Evolutionary conservation across 495 filamentous ascomycete genomes (phyloP).

Genomic region (Parathielavia appendiculata): DNA sequence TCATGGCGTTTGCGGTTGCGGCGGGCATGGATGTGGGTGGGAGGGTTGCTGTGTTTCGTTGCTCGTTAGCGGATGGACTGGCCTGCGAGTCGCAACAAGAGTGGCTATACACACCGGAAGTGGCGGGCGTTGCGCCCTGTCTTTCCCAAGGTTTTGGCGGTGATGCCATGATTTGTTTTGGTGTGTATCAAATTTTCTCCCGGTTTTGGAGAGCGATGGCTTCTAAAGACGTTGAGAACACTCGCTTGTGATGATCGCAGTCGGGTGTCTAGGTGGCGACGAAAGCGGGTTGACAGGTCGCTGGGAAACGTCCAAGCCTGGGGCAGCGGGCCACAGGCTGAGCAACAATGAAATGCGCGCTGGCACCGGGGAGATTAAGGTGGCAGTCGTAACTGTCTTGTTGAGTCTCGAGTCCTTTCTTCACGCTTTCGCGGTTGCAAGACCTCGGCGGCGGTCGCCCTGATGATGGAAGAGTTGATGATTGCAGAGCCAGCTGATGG

Average conservation of each 20-base stretch:
- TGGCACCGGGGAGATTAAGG: background rate
- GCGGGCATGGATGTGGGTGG: conserved; percentile 29
- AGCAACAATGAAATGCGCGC: background rate
- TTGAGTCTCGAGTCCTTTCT: background rate
- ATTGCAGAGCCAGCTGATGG: background rate
- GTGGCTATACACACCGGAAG: conserved; percentile 42
- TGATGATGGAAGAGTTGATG: conserved; percentile 9
- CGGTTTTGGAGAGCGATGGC: background rate
- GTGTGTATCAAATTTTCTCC: background rate
- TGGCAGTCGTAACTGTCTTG: background rate
- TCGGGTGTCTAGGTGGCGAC: conserved; percentile 20
- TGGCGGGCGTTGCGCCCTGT: conserved; percentile 55
- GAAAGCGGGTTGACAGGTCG: conserved; percentile 6
- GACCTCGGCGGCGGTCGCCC: conserved; percentile 2
- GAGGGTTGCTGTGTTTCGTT: conserved; percentile 39
- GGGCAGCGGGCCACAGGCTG: background rate
- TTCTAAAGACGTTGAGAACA: background rate
- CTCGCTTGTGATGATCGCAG: background rate
- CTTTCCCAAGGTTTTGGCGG: conserved; percentile 97
- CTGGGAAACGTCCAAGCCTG: background rate
- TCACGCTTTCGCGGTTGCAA: background rate
- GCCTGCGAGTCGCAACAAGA: background rate
- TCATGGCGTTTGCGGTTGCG: conserved; percentile 52
- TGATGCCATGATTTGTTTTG: conserved; percentile 51
- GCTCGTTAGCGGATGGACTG: conserved; percentile 10